Base-by-base conservation (phyloP, 345 rosid genomes). In the Pugionium cornutum region DNA sequence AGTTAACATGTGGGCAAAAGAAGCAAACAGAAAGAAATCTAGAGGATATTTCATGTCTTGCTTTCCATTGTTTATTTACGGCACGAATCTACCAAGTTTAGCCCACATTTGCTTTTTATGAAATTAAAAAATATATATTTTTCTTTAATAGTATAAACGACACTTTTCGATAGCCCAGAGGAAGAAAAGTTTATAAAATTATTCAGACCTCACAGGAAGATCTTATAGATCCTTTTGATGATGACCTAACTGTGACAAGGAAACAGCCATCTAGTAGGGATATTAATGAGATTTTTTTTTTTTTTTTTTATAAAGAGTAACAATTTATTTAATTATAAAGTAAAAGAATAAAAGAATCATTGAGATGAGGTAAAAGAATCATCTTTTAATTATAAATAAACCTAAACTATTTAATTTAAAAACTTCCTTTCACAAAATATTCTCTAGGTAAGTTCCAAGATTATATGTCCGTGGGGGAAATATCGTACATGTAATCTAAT, bases 1-100 rank as follows among this genome's bases (percentile, higher is more conserved):
- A 67, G 63, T 66, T 73, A 52, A 67, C 68, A 74, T 67, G 77
- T 73, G 77, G 18, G 77, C 73, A 53, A 73, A 66, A 62, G 77
- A 67, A 53, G 67, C 77, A 73, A 59, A 67, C 77, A 61, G 25
- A 53, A 53, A 10, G 25, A 67, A 73, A 67, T 73, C 77, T 73
- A 25, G 57, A 67, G 73, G 77, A 67, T 73, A 67, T 53, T 67
- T 63, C 68, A 73, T 73, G 77, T 73, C 59, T 67, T 45, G 49
- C 69, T 70, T 70, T 61, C 28, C 44, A 54, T 62, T 63, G 58
- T 63, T 54, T 72, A 55, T 58, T 42, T 35, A 56, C 63, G 64
- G 72, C 73, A 53, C 58, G 53, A 67, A 73, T 67, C 77, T 73
- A 53, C 18, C 18, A 18, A 18, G 53, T 65, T 65, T 50, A 57